phyloP scores from a whole-genome alignment of 1,284 basidiomycete genomes.

The Papiliotrema flavescens region DNA sequence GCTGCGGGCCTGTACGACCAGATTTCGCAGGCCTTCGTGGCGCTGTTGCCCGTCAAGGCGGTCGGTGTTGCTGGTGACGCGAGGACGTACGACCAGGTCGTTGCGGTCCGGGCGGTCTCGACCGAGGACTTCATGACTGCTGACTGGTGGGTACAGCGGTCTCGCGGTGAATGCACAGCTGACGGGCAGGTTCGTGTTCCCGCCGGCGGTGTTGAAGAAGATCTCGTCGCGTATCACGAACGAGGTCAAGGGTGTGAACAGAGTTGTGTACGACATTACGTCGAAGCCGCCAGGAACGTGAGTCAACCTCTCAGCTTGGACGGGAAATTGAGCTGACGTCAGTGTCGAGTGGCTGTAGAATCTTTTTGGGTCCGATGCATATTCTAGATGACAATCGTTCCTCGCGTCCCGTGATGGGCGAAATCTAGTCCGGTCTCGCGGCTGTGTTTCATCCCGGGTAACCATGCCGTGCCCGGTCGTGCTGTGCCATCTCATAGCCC shows the following conservation, averaged over 20 bases:
- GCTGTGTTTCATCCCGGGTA: too few relatives aligned
- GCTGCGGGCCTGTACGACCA: slow-evolving; percentile 87
- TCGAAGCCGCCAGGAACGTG: slow-evolving; percentile 87
- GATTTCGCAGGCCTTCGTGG: slow-evolving; percentile 96
- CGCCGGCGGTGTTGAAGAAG: slow-evolving; percentile 80
- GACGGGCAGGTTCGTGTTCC: slow-evolving; percentile 77
- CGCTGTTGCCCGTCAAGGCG: slow-evolving; percentile 91
- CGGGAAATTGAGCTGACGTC: background rate
- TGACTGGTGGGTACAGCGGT: slow-evolving; percentile 63
- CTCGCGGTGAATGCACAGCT: background rate
- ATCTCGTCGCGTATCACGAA: slow-evolving; percentile 98
- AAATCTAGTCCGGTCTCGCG: too few relatives aligned
- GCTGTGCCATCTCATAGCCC: too few relatives aligned
- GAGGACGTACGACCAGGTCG: slow-evolving; percentile 95
- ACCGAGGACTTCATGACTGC: slow-evolving; percentile 98
- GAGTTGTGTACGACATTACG: slow-evolving; percentile 93
- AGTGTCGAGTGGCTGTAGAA: slow-evolving; percentile 43
- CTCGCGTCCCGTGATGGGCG: too few relatives aligned
- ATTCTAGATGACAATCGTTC: too few relatives aligned
- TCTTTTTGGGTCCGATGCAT: too few relatives aligned
- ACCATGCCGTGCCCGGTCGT: too few relatives aligned
- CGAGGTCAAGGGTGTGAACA: slow-evolving; percentile 81
- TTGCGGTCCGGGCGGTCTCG: slow-evolving; percentile 84
- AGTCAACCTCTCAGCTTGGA: slow-evolving; percentile 28
- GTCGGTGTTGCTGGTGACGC: slow-evolving; percentile 98